Conservation (phyloP, 352 stramenopile species). For the Pythium dissotocum region DNA sequence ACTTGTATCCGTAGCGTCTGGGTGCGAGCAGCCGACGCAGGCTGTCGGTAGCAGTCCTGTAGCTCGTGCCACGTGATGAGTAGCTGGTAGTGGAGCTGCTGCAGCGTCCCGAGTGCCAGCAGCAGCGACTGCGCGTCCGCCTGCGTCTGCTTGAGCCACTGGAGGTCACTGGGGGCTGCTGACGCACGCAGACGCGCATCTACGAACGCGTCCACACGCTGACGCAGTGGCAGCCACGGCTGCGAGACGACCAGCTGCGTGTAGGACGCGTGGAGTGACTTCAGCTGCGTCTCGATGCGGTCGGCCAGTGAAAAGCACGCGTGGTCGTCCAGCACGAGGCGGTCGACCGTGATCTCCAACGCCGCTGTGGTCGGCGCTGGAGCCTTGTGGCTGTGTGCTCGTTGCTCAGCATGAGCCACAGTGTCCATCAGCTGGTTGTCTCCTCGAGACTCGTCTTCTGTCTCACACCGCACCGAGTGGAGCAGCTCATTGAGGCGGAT, state of each 20-base stretch:
- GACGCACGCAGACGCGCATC: conserved; percentile 7
- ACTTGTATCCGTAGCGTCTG: conserved; percentile 23
- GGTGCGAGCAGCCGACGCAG: neutral
- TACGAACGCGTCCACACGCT: conserved; percentile 49
- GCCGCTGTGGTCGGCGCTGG: conserved; percentile 14
- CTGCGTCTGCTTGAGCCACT: conserved; percentile 24
- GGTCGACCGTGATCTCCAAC: conserved; percentile 57
- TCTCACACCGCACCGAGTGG: neutral
- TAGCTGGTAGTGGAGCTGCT: conserved; percentile 61
- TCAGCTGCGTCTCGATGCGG: conserved; percentile 60
- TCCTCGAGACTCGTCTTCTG: neutral
- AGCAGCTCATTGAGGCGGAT: conserved; percentile 26
- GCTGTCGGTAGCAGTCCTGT: conserved; percentile 36
- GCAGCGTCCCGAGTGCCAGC: conserved; percentile 42
- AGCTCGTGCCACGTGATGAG: conserved; percentile 53
- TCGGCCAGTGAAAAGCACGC: conserved; percentile 63
- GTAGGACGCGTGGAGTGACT: conserved; percentile 58
- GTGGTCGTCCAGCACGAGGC: conserved; percentile 80
- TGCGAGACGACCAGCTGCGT: conserved; percentile 48
- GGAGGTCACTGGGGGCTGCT: neutral
- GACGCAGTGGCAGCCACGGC: conserved; percentile 46
- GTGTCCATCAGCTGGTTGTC: neutral
- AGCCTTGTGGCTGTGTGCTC: neutral
- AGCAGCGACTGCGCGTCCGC: conserved; percentile 43
- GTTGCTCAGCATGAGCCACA: neutral